Conservation (phyloP, 2,329 filamentous ascomycete species). For the Penicillium janthinellum region DNA sequence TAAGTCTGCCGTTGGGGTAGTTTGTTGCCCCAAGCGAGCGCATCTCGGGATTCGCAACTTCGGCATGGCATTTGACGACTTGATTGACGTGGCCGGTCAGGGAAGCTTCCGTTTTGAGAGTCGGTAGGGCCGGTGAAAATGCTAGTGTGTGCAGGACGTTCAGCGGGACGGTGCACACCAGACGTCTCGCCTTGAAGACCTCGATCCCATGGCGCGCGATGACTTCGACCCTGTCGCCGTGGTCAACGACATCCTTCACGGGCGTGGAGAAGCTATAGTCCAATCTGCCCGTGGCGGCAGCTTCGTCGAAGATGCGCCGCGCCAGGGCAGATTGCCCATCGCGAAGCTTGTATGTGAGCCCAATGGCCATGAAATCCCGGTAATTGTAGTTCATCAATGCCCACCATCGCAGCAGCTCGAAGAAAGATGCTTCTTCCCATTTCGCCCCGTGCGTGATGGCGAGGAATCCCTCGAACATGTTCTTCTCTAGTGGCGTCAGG, state of each 20-base stretch:
- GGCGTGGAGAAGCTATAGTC: background rate
- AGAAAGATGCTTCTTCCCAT: conserved; percentile 6
- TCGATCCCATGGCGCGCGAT: background rate
- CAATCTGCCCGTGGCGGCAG: conserved; percentile 1
- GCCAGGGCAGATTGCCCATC: conserved; percentile 4
- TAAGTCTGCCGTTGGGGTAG: conserved; percentile 1
- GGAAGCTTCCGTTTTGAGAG: background rate
- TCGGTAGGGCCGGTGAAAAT: background rate
- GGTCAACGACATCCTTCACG: background rate
- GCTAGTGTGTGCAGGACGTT: conserved; percentile 2
- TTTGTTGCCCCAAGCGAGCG: conserved; percentile 1
- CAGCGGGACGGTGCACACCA: conserved; percentile 6
- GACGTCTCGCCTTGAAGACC: background rate
- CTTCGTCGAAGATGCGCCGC: conserved; percentile 5
- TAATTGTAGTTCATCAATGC: conserved; percentile 5
- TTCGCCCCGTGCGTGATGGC: conserved; percentile 1
- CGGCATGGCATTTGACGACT: conserved; percentile 1
- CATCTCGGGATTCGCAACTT: conserved; percentile 1
- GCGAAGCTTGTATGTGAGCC: conserved; percentile 4
- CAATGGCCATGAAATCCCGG: background rate
- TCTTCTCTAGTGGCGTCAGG: background rate
- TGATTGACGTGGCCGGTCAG: background rate
- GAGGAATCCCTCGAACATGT: conserved; percentile 1
- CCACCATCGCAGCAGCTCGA: conserved; percentile 9
- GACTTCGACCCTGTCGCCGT: background rate